Evolutionary conservation across 495 filamentous ascomycete genomes (phyloP), one percentile per base, ranked within the genome.

Genomic region (Margaritispora aquatica): DNA sequence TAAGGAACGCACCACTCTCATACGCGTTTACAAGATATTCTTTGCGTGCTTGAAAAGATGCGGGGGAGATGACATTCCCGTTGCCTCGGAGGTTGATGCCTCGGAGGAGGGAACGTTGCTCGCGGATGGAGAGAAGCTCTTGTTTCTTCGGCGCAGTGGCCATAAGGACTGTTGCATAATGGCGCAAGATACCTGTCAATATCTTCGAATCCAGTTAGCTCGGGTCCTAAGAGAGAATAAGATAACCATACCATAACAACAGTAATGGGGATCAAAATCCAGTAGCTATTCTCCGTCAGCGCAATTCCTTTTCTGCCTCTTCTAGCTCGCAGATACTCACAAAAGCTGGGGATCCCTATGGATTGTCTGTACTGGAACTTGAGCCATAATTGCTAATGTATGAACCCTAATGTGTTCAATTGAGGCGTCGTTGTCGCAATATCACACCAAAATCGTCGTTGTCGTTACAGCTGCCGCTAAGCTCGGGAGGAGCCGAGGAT

Each of bases 341-440:
- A 97, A 96, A 61, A 98, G 81, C 71, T 96, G 93, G 65, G 94
- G 95, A 92, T 98, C 94, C 82, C 94, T 77, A 77, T 94, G 89
- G 85, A 98, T 97, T 75, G 91, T 92, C 78, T 98, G 94, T 63
- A 88, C 83, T 60, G 88, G 80, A 63, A 88, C 80, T 78, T 92
- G 88, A 61, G 89, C 88, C 95, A 98, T 98, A 13, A 44, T 44
- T 44, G 38, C 38, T 2, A 10, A 44, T 44, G 8, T 44, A 17
- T 17, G 3, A 10, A 17, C 17, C 19, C 38, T 44, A 44, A 80
- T 61, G 51, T 49, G 54, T 27, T 19, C 26, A 17, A 11, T 10
- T 44, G 21, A 31, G 31, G 27, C 11, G 47, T 23, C 17, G 52
- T 24, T 0, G 24, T 47, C 13, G 54, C 10, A 31, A 34, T 10